Evolutionary conservation across 208 protist genomes (phyloP).

Genomic region (Plasmodiophora brassicae): DNA sequence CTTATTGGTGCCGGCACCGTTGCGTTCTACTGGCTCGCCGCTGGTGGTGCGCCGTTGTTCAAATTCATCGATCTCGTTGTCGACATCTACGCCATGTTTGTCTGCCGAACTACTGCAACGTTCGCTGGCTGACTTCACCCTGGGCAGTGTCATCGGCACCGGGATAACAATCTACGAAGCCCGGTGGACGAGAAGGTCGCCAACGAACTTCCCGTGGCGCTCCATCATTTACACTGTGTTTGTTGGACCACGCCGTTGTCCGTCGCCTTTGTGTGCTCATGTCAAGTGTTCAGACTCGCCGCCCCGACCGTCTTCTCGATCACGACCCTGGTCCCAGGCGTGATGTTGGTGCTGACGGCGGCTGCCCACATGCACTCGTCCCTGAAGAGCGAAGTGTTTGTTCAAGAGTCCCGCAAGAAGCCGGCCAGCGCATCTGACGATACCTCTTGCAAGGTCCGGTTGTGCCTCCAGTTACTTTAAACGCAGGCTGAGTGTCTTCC

Average conservation of each 20-base stretch:
- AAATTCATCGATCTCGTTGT: not conserved
- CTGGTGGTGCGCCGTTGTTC: not conserved
- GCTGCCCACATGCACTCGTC: not conserved
- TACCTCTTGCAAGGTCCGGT: too few species aligned
- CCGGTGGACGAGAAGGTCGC: not conserved
- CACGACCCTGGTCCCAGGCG: not conserved
- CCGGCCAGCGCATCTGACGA: too few species aligned
- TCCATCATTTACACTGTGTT: not conserved
- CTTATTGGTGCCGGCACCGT: not conserved
- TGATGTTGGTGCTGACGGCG: not conserved
- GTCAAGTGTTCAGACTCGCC: not conserved
- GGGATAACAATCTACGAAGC: not conserved
- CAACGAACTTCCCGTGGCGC: slow-evolving; percentile 2
- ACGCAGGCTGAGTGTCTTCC: too few species aligned
- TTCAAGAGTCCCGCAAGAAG: not conserved
- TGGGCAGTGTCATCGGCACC: not conserved
- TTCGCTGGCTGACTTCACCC: too few species aligned
- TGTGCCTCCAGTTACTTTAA: too few species aligned
- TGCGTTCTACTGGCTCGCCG: not conserved
- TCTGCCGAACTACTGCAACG: too few species aligned
- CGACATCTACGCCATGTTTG: not conserved
- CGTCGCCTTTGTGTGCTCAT: not conserved
- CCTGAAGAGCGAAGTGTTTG: not conserved
- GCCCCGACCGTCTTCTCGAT: not conserved
- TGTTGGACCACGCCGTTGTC: not conserved